These are phyloP conservation scores for Martiniozyma abietophila DNA, from an alignment of 805 yeast genomes.

Conservation along the genomic window DNA sequence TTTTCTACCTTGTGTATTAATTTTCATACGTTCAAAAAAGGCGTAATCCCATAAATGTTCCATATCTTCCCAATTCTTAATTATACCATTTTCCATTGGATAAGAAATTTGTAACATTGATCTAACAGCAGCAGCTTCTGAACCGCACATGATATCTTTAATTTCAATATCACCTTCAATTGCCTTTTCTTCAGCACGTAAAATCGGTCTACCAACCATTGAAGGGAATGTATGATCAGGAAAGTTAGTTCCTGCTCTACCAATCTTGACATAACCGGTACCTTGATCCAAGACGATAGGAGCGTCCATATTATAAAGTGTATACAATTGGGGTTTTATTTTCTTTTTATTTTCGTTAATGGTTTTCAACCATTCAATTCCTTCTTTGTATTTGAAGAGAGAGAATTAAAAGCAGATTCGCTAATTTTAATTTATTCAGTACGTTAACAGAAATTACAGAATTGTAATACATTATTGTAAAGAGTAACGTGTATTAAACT, in stretches of 20 bases:
- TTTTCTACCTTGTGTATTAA: constrained; percentile 66
- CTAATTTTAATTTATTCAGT: no score
- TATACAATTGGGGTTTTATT: no score
- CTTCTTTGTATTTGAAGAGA: not conserved
- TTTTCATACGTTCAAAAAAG: constrained; percentile 80
- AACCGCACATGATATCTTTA: constrained; percentile 96
- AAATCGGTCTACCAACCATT: constrained; percentile 93
- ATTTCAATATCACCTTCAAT: constrained; percentile 53
- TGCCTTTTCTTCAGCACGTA: constrained; percentile 90
- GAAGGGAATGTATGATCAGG: constrained; percentile 97
- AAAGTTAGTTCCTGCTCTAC: constrained; percentile 93
- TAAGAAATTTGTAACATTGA: constrained; percentile 87
- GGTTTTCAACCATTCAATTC: no score
- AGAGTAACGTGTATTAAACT: no score
- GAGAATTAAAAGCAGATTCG: no score
- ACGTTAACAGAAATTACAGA: no score
- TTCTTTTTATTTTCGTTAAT: not conserved
- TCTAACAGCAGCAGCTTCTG: constrained; percentile 86
- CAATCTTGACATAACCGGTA: constrained; percentile 96
- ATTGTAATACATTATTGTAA: no score
- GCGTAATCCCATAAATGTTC: constrained; percentile 97
- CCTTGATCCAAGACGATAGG: constrained; percentile 89
- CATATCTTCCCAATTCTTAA: constrained; percentile 98
- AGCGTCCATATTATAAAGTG: no score
- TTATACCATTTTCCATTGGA: constrained; percentile 98